Evolutionary conservation across 2,329 filamentous ascomycete genomes (phyloP).

Genomic region (Akanthomyces muscarius): DNA sequence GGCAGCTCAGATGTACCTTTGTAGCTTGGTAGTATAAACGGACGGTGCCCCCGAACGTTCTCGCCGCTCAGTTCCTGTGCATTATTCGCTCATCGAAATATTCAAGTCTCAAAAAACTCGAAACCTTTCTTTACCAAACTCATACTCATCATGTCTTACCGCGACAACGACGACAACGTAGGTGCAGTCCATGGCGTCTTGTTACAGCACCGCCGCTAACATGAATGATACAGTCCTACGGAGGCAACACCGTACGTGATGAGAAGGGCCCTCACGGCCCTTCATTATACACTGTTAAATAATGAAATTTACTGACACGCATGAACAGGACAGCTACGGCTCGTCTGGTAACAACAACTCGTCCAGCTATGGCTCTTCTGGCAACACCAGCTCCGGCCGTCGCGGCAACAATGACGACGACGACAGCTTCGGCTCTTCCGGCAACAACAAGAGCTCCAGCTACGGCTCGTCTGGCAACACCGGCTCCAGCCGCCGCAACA

Average conservation of each 20-base stretch:
- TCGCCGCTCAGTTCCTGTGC: background rate
- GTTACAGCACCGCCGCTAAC: background rate
- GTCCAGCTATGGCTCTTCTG: constrained; percentile 27
- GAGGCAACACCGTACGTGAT: constrained; percentile 26
- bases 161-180: constrained; percentile 37
- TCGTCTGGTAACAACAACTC: constrained; percentile 20
- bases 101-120: background rate
- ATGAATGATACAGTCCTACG: constrained; percentile 26
- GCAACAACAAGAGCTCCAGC: constrained; percentile 21
- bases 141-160: constrained; percentile 43
- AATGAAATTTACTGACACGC: background rate
- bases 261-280: background rate
- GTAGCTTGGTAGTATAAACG: constrained; percentile 15
- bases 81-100: constrained; percentile 1
- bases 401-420: constrained; percentile 21
- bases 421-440: constrained; percentile 21
- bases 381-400: constrained; percentile 10
- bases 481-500: constrained; percentile 28
- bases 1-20: constrained; percentile 12
- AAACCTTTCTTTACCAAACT: background rate
- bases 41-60: background rate
- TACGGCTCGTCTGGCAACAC: constrained; percentile 18
- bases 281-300: rapidly evolving
- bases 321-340: constrained; percentile 18
- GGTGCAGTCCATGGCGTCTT: constrained; percentile 17